Base-by-base conservation (phyloP, 1,139 yeast genomes). In the Debaryomyces robertsiae region DNA sequence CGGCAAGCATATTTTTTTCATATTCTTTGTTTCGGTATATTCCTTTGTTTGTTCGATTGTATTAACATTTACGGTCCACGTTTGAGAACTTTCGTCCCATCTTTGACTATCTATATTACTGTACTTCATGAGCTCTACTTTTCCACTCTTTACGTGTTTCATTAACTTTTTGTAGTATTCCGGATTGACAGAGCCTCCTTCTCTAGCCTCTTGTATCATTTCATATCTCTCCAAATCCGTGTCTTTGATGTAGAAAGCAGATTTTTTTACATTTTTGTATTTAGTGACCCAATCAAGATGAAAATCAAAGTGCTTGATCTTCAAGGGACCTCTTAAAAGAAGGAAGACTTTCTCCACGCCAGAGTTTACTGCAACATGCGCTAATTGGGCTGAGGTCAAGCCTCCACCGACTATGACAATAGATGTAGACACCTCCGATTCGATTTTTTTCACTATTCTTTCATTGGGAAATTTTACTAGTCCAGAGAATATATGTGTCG, bases 241-340 rank as follows among this genome's bases (percentile, higher is more conserved):
- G 30, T 71, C 77, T 42, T 59, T 56, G 47, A 70, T 65, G 54
- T 72, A 73, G 38, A 73, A 73, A 1, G 72, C 65, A 1, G 75
- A 67, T 42, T 68, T 68, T 46, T 67, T 68, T 22, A 69, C 68
- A 40, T 68, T 69, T 46, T 67, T 67, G 49, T 72, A 74, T 46
- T 74, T 74, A 14, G 79, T 69, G n/a, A 73, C 78, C 79, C 79
- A 74, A 44, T 74, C 79, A 35, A 74, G 55, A 46, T 73, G 77
- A 49, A 73, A 73, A 46, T 74, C 79, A 53, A 74, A 73, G 47
- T 74, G 79, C 49, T 74, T 74, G 35, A 73, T 65, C 46, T 72
- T 73, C 33, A 73, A 45, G 3, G 65, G 60, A 0, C 77, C 73
- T 39, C 79, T 58, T 15, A 69, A 51, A 10, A 74, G 43, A 7